Conservation (phyloP, 805 yeast species). For the Hanseniaspora valbyensis region DNA sequence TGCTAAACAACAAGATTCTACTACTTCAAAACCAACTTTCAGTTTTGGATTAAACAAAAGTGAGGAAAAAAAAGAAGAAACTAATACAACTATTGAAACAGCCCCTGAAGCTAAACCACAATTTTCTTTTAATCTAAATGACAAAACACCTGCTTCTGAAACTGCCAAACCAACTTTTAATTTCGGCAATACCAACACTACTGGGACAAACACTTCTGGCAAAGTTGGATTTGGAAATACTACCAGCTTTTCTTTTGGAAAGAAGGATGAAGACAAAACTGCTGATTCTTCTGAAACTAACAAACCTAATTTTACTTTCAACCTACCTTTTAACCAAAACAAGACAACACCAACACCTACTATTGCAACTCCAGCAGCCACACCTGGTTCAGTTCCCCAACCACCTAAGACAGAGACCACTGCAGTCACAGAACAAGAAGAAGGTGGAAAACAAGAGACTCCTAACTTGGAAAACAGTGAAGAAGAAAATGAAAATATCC, state of each 20-base stretch:
- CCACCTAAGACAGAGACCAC: constrained; percentile 12
- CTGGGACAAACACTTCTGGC: constrained; percentile 10
- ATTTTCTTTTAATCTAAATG: constrained; percentile 23
- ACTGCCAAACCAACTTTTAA: constrained; percentile 20
- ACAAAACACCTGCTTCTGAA: constrained; percentile 1
- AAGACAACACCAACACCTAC: constrained; percentile 19
- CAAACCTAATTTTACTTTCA: constrained; percentile 27
- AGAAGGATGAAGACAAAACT: constrained; percentile 14
- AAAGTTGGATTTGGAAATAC: constrained; percentile 21
- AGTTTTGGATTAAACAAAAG: neutral
- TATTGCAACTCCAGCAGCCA: constrained; percentile 17
- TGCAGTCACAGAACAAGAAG: constrained; percentile 31
- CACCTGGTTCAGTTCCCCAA: no score
- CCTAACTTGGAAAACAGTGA: constrained; percentile 46
- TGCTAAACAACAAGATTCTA: neutral
- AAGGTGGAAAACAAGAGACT: constrained; percentile 39
- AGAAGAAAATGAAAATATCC: constrained; percentile 65
- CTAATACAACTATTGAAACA: neutral
- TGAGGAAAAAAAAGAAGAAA: neutral
- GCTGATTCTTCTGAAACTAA: neutral
- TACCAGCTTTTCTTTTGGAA: constrained; percentile 8
- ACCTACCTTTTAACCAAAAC: constrained; percentile 28
- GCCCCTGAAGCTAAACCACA: constrained; percentile 11
- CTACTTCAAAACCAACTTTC: neutral
- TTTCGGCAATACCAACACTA: constrained; percentile 14